phyloP scores from a whole-genome alignment of 768 basidiomycete genomes.

The Coprinopsis strossmayeri region DNA sequence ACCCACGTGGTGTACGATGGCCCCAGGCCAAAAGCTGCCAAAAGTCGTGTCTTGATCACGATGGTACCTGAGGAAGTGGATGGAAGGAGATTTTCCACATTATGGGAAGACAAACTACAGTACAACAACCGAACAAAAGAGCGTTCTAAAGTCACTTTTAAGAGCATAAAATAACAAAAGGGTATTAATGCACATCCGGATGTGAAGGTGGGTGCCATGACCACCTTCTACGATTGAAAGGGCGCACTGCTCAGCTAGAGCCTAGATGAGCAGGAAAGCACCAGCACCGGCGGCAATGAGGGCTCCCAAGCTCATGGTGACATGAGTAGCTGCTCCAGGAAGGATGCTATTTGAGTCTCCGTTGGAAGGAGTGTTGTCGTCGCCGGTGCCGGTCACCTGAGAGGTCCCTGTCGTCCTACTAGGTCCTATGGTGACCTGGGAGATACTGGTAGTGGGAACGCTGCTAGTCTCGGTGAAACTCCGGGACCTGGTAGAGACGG shows the following conservation, averaged over 20 bases:
- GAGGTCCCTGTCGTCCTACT: no score
- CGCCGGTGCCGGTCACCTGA: background rate
- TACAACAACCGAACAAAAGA: background rate
- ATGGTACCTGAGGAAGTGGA: background rate
- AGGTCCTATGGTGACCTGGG: no score
- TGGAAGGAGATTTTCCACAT: no score
- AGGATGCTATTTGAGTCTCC: background rate
- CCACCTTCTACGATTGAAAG: no score
- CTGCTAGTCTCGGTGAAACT: background rate
- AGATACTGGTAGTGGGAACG: no score
- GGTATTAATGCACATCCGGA: background rate
- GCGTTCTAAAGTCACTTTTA: no score
- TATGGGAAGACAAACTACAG: background rate
- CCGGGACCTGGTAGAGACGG: background rate
- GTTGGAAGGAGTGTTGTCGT: background rate
- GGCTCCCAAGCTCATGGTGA: background rate
- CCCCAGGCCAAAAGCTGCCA: background rate
- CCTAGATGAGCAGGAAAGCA: background rate
- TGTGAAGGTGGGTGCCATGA: background rate
- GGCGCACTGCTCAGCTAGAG: no score
- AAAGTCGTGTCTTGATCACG: background rate
- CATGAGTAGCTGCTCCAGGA: background rate
- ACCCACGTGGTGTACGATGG: background rate
- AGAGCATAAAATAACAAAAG: no score
- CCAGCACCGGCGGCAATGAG: background rate